These are phyloP conservation scores for Aspergillus vadensis DNA, from an alignment of 2,329 filamentous ascomycete genomes.

Conservation along the genomic window DNA sequence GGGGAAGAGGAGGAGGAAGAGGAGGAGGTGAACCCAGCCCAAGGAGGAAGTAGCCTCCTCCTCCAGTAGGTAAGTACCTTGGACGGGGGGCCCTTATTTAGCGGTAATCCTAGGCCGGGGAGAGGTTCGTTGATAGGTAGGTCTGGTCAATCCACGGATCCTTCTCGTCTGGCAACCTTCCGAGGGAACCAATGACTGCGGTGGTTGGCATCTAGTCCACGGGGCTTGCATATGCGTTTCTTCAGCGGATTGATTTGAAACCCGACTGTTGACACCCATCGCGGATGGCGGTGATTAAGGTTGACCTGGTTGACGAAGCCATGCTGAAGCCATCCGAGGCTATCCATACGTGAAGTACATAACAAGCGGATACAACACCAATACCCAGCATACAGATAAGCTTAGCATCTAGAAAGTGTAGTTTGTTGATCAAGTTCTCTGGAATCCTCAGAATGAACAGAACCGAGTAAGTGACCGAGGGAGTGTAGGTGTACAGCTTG, in stretches of 20 bases:
- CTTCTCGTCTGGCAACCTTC: background rate
- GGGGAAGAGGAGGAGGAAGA: too few relatives aligned
- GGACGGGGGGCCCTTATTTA: background rate
- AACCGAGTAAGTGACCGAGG: too few relatives aligned
- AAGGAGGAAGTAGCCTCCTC: background rate
- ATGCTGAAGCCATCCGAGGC: too few relatives aligned
- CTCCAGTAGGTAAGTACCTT: background rate
- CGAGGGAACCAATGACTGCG: constrained; percentile 1
- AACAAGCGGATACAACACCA: background rate
- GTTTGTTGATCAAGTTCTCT: too few relatives aligned
- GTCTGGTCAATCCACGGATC: constrained; percentile 3
- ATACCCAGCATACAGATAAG: too few relatives aligned
- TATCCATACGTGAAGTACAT: too few relatives aligned
- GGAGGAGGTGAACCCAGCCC: background rate
- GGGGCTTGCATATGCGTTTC: background rate
- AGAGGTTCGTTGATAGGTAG: background rate
- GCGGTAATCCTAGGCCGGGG: background rate
- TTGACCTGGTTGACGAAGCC: background rate
- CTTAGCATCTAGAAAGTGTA: too few relatives aligned
- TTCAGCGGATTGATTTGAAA: background rate
- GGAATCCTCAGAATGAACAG: too few relatives aligned
- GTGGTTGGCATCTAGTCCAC: background rate
- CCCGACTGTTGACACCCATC: background rate
- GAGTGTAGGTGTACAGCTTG: background rate
- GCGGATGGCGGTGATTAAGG: background rate